A percentile compares a stretch with the other conserved stretches of the same genome.
Conservation (phyloP, 345 rosid species). For the Pelargonium nanum region DNA sequence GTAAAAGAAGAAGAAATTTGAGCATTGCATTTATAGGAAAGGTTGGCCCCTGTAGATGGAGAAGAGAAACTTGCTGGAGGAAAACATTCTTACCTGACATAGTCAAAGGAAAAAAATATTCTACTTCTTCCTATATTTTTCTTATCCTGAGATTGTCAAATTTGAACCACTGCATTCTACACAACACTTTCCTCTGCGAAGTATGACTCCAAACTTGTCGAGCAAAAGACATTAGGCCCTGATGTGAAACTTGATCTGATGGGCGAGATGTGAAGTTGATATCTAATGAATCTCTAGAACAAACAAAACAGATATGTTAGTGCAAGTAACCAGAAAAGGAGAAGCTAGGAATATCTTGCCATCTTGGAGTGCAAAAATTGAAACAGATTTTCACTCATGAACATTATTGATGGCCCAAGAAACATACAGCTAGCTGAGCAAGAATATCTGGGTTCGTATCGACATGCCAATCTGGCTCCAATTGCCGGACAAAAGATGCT, state of each 20-base stretch:
- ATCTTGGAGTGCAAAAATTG: not conserved
- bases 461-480: conserved; percentile 1
- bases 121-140: no score
- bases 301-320: not conserved
- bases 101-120: no score
- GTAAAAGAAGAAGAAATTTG: no score
- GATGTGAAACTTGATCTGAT: not conserved
- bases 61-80: no score
- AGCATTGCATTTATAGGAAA: no score
- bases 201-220: conserved; percentile 2
- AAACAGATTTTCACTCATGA: not conserved
- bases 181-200: not conserved
- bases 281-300: not conserved
- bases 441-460: conserved; percentile 2
- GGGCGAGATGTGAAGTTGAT: conserved; percentile 1
- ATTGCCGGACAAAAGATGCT: conserved; percentile 2
- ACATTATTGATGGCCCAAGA: not conserved
- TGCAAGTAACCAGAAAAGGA: not conserved
- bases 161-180: not conserved
- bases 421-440: not conserved
- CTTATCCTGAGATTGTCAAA: no score
- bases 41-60: no score
- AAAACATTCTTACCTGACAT: no score
- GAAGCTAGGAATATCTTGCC: not conserved
- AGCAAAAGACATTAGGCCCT: not conserved